Conservation (phyloP, 768 basidiomycete genomes). For the Amyloporia xantha region DNA sequence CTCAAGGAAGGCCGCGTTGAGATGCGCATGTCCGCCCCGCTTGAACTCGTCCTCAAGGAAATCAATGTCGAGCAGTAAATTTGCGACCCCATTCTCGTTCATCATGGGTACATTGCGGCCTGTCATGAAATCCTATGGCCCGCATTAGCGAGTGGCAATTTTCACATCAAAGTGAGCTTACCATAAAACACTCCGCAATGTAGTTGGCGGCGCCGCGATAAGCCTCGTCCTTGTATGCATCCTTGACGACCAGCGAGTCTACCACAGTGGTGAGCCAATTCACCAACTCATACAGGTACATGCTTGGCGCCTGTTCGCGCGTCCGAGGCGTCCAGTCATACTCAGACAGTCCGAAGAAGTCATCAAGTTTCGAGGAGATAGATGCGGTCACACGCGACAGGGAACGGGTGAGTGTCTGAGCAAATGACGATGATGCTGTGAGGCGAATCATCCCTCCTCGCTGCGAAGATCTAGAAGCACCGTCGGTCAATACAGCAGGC, state of each 20-base stretch:
- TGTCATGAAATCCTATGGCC: constrained; percentile 62
- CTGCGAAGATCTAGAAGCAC: constrained; percentile 59
- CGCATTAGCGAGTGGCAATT: background rate
- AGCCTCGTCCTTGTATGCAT: constrained; percentile 81
- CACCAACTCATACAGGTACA: constrained; percentile 91
- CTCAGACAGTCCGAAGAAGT: constrained; percentile 92
- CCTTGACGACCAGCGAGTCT: constrained; percentile 80
- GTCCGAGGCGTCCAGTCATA: constrained; percentile 85
- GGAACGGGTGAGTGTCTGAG: constrained; percentile 59
- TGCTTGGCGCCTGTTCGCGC: constrained; percentile 75
- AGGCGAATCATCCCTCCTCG: constrained; percentile 77
- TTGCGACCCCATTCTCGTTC: constrained; percentile 87
- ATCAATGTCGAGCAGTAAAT: constrained; percentile 78
- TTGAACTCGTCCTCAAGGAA: constrained; percentile 87
- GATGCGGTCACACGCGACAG: constrained; percentile 71
- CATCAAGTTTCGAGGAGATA: constrained; percentile 88
- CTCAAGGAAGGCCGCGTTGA: constrained; percentile 70
- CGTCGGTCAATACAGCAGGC: background rate
- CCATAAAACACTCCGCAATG: constrained; percentile 85
- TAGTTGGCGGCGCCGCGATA: constrained; percentile 86
- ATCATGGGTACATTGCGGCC: constrained; percentile 69
- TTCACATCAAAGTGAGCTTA: constrained; percentile 29
- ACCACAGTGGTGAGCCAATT: constrained; percentile 97
- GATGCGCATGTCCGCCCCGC: constrained; percentile 62
- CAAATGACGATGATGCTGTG: constrained; percentile 57